Evolutionary conservation across 2,329 filamentous ascomycete species (phyloP), one percentile per base, ranked within the genome.

Genomic region (Fusarium sp.): DNA sequence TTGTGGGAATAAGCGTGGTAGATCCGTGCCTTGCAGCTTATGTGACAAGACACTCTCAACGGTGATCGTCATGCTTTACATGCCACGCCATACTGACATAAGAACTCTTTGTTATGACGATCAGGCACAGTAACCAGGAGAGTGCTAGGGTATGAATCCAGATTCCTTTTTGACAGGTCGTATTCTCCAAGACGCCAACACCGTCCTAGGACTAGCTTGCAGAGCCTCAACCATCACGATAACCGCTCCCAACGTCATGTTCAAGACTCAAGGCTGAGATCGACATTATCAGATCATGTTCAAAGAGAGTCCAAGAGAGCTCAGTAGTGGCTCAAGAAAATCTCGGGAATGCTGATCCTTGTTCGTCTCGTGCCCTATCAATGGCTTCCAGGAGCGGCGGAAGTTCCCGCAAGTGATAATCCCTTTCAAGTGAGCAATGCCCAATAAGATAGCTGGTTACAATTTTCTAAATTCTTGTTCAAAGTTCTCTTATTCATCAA

Each of bases 21-120:
- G 71, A 74, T 73, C 71, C 23, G 33, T 72, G 46, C 38, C 67
- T 69, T 35, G 21, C 38, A 57, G 16, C 23, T 25, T 56, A 33
- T 33, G 52, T 50, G 56, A 61, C 30, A 50, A 43, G 38, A 58
- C 56, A 25, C 4, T 25, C 5, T 56, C 54, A 74, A 62, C 71
- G 54, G 63, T 2, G 38, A 42, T 30, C 18, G 30, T 28, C 59
- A 44, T 64, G 38, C 61, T 67, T 46, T 54, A 8, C 13, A 25
- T 35, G 13, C 23, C 40, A 59, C 56, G 19, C 46, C 50, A 32
- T 40, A 43, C 37, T 50, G 8, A 21, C 30, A 28, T n/a, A 25
- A 3, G 10, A 16, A 4, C 35, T 19, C 12, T 11, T 8, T 33
- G 3, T 15, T 16, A 43, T 47, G 47, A 40, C 23, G 38, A 71